These are phyloP conservation scores for Syncephalastrum contaminatum DNA, from an alignment of 371 early-diverging fungal species.

Conservation along the genomic window DNA sequence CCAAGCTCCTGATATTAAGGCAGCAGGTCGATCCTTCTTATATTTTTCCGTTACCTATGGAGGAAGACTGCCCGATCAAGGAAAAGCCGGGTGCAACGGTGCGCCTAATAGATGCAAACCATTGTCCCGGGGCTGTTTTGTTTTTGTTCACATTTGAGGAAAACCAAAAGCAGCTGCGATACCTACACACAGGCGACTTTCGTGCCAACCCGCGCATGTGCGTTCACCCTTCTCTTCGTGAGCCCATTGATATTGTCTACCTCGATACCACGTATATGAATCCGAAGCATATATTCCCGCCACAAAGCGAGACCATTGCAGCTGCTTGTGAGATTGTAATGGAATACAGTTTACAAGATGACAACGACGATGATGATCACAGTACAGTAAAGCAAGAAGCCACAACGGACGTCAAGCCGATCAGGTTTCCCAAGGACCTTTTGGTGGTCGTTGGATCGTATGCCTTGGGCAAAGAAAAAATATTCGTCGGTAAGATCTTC, in stretches of 20 bases:
- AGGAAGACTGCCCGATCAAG: constrained; percentile 35
- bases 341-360: constrained; percentile 4
- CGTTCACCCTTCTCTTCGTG: constrained; percentile 41
- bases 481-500: constrained; percentile 53
- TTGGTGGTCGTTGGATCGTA: constrained; percentile 88
- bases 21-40: constrained; percentile 60
- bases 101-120: constrained; percentile 87
- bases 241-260: constrained; percentile 71
- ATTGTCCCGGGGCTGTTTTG: constrained; percentile 92
- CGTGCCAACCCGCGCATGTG: constrained; percentile 67
- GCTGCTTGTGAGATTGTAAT: constrained; percentile 41
- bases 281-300: constrained; percentile 79
- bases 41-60: constrained; percentile 71
- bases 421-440: constrained; percentile 2
- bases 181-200: constrained; percentile 95
- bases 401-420: too few relatives aligned
- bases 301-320: constrained; percentile 71
- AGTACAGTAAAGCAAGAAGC: background rate
- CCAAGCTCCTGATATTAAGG: constrained; percentile 67
- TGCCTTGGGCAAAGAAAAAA: constrained; percentile 88
- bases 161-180: constrained; percentile 18
- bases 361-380: background rate
- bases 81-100: constrained; percentile 47
- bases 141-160: constrained; percentile 69
- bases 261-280: constrained; percentile 93